Conservation (phyloP, 2,329 filamentous ascomycete species). For the Penicillium corylophilum region DNA sequence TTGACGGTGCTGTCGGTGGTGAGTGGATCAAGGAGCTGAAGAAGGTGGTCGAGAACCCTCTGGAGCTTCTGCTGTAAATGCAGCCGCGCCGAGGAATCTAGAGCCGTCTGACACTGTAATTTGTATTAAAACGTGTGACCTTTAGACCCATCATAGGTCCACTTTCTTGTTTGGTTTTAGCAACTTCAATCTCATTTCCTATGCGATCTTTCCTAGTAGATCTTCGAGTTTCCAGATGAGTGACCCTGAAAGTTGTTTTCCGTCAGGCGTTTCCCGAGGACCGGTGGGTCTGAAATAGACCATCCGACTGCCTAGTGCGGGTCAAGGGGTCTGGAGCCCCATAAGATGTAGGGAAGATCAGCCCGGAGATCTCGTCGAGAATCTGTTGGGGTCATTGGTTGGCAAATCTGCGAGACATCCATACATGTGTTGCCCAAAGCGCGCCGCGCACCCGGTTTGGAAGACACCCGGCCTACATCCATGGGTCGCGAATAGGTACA, state of each 20-base stretch:
- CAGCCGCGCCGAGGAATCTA: slow-evolving; percentile 5
- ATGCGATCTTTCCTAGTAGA: slow-evolving; percentile 11
- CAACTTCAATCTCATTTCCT: slow-evolving; percentile 30
- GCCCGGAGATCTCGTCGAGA: not conserved
- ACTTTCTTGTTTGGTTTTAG: slow-evolving; percentile 32
- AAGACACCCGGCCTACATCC: too few species aligned
- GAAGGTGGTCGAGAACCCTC: slow-evolving; percentile 95
- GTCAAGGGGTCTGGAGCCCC: not conserved
- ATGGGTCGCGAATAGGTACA: too few species aligned
- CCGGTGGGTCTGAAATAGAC: not conserved
- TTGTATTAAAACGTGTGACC: slow-evolving; percentile 38
- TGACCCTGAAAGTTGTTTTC: not conserved
- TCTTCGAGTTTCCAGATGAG: too few species aligned
- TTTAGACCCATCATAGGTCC: slow-evolving; percentile 28
- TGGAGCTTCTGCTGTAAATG: slow-evolving; percentile 83
- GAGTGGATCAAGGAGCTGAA: slow-evolving; percentile 98
- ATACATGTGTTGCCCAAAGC: not conserved
- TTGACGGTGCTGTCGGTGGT: slow-evolving; percentile 92
- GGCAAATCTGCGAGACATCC: not conserved
- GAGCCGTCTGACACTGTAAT: slow-evolving; percentile 25
- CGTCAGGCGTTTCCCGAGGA: not conserved
- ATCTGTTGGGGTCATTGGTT: not conserved
- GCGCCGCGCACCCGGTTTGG: too few species aligned
- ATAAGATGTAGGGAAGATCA: not conserved
- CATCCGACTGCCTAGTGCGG: not conserved